Percentiles rank a stretch among this genome's conserved stretches.
These are phyloP conservation scores for Volvox reticuliferus DNA, from an alignment of 139 green algal species.

Conservation along the genomic window DNA sequence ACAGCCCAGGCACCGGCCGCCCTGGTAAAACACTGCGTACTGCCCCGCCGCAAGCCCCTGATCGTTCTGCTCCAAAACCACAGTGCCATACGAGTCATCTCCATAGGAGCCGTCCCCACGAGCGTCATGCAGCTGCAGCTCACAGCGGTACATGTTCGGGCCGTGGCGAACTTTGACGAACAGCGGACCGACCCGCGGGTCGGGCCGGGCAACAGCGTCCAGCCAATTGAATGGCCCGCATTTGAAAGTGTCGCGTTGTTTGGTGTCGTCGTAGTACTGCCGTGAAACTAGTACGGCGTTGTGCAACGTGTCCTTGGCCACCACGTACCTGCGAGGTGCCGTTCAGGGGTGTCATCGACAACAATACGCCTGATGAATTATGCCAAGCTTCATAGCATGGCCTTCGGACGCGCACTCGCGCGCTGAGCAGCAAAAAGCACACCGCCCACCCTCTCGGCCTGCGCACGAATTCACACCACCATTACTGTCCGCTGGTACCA, in stretches of 20 bases:
- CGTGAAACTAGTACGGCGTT: conserved; percentile 93
- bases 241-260: conserved; percentile 69
- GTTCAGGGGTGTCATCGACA: no score
- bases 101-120: not conserved
- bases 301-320: conserved; percentile 82
- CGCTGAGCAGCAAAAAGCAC: no score
- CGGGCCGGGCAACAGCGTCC: not conserved
- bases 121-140: conserved; percentile 35
- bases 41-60: conserved; percentile 96
- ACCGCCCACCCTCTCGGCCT: no score
- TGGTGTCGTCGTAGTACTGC: conserved; percentile 71
- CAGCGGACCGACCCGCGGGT: conserved; percentile 1
- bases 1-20: conserved; percentile 82
- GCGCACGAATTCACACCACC: no score
- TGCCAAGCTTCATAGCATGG: no score
- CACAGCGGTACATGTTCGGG: conserved; percentile 77
- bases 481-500: no score
- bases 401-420: no score
- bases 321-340: conserved; percentile 88
- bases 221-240: conserved; percentile 82
- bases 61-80: conserved; percentile 83
- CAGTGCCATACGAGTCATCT: conserved; percentile 36
- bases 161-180: conserved; percentile 82
- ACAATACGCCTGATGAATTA: no score
- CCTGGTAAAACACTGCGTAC: conserved; percentile 96